Evolutionary conservation across 2,329 filamentous ascomycete species (phyloP).

Genomic region (Colletotrichum lini): DNA sequence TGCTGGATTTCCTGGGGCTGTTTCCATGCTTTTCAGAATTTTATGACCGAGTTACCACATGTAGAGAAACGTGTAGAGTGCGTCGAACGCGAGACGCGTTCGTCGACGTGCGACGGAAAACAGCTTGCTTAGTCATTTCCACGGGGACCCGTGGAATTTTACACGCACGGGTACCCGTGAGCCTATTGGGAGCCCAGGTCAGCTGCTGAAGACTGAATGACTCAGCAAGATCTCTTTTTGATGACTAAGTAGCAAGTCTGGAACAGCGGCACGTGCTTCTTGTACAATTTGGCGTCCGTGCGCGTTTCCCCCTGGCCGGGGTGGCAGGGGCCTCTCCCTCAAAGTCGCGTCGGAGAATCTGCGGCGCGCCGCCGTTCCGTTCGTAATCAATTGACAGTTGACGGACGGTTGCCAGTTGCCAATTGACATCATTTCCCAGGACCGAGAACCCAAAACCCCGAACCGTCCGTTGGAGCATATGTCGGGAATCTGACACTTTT

Average conservation of each 20-base stretch:
- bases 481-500: not conserved
- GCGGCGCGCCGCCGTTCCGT: not conserved
- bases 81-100: too few species aligned
- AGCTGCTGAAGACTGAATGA: not conserved
- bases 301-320: not conserved
- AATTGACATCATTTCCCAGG: slow-evolving; percentile 11
- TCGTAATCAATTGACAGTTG: not conserved
- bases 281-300: not conserved
- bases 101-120: too few species aligned
- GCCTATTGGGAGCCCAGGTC: too few species aligned
- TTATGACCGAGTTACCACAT: too few species aligned
- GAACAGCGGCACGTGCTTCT: not conserved
- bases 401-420: too few species aligned
- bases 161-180: too few species aligned
- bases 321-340: not conserved
- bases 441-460: not conserved
- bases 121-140: too few species aligned
- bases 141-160: too few species aligned
- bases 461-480: slow-evolving; percentile 6
- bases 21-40: too few species aligned
- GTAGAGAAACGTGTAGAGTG: too few species aligned
- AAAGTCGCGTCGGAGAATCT: slow-evolving; percentile 26
- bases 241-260: not conserved
- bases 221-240: not conserved
- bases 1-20: too few species aligned